These are phyloP conservation scores for Harrya chromipes DNA, from an alignment of 768 basidiomycete species.

Conservation along the genomic window DNA sequence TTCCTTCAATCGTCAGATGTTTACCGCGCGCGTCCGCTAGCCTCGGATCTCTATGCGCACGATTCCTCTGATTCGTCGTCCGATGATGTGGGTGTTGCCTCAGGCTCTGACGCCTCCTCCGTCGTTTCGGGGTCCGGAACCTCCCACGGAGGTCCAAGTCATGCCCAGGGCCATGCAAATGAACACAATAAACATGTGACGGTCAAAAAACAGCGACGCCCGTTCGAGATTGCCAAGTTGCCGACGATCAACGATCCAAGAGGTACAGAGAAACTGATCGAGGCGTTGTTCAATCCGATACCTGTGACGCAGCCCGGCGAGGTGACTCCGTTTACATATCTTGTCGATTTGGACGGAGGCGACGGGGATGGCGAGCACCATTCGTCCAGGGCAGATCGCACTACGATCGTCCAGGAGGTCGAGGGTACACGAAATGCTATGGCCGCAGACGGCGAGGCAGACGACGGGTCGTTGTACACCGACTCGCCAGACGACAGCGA, in stretches of 20 bases:
- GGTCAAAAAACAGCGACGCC: constrained; percentile 23
- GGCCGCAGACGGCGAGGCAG: constrained; percentile 4
- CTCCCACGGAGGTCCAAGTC: neutral
- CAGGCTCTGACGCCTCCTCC: constrained; percentile 22
- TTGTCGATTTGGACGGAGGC: constrained; percentile 25
- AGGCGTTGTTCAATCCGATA: constrained; percentile 75
- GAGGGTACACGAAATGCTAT: neutral
- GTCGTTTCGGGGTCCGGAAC: constrained; percentile 13
- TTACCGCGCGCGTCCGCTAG: constrained; percentile 49
- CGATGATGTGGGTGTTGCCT: constrained; percentile 7
- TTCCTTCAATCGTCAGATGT: constrained; percentile 54
- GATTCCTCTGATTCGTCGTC: constrained; percentile 30
- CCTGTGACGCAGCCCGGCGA: constrained; percentile 34
- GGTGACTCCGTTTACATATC: constrained; percentile 38
- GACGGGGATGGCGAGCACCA: constrained; percentile 12
- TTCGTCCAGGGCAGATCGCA: neutral
- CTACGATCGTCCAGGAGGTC: neutral
- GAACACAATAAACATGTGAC: constrained; percentile 1
- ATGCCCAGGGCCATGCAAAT: neutral
- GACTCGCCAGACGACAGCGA: constrained; percentile 18
- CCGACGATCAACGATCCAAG: constrained; percentile 56
- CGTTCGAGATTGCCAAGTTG: constrained; percentile 36
- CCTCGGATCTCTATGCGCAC: constrained; percentile 43
- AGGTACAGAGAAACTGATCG: constrained; percentile 71
- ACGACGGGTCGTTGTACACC: constrained; percentile 22